Evolutionary conservation across 805 yeast genomes (phyloP).

Genomic region (Candida manassasensis): DNA sequence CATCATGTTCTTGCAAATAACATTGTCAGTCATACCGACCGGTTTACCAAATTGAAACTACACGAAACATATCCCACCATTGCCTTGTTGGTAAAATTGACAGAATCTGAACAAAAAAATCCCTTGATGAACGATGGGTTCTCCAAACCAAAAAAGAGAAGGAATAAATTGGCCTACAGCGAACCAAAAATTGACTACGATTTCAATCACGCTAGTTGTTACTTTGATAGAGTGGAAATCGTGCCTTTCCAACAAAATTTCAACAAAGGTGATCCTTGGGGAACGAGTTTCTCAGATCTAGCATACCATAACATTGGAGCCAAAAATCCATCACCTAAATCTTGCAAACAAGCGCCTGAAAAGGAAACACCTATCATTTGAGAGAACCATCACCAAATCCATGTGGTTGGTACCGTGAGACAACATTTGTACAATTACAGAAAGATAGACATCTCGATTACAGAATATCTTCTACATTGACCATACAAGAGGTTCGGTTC

Average conservation of each 20-base stretch:
- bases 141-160: slow-evolving; percentile 13
- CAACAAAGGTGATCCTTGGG: slow-evolving; percentile 36
- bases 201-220: slow-evolving; percentile 15
- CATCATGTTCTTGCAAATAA: slow-evolving; percentile 47
- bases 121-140: slow-evolving; percentile 17
- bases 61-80: slow-evolving; percentile 40
- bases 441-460: too few species aligned
- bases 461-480: too few species aligned
- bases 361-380: too few species aligned
- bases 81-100: slow-evolving; percentile 32
- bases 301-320: slow-evolving; percentile 33
- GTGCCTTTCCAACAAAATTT: slow-evolving; percentile 14
- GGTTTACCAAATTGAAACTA: slow-evolving; percentile 41
- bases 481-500: too few species aligned
- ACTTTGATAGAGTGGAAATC: slow-evolving; percentile 24
- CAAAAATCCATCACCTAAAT: too few species aligned
- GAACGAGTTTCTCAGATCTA: slow-evolving; percentile 50
- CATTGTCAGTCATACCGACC: slow-evolving; percentile 48
- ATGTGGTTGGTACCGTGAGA: too few species aligned
- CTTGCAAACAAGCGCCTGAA: too few species aligned
- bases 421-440: too few species aligned
- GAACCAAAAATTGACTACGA: slow-evolving; percentile 32
- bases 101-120: slow-evolving; percentile 9
- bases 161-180: slow-evolving; percentile 19
- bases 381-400: too few species aligned